Evolutionary conservation across 352 stramenopile species (phyloP).

Genomic region (Elongisporangium prolatum): DNA sequence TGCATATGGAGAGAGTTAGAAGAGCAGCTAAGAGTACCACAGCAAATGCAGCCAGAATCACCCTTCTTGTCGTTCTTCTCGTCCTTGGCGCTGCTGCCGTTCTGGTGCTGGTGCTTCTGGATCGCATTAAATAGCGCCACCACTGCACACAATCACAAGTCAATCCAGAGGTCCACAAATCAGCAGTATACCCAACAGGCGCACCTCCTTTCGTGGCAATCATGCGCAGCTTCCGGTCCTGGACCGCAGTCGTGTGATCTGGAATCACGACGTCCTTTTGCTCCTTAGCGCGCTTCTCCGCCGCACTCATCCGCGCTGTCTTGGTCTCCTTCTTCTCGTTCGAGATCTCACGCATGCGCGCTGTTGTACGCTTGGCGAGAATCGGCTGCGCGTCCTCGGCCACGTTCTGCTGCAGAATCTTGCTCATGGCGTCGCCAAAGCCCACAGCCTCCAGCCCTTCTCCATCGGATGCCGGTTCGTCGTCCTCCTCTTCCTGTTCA

Average conservation of each 20-base stretch:
- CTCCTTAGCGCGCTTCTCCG: constrained; percentile 69
- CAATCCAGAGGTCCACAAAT: constrained; percentile 3
- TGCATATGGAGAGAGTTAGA: neutral
- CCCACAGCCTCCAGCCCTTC: constrained; percentile 62
- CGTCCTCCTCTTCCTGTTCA: constrained; percentile 9
- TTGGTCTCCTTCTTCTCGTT: constrained; percentile 75
- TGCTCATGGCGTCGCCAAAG: constrained; percentile 85
- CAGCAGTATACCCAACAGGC: neutral
- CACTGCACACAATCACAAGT: constrained; percentile 28
- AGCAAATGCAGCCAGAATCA: constrained; percentile 3
- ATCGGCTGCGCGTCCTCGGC: constrained; percentile 66
- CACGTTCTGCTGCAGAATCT: constrained; percentile 76
- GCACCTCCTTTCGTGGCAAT: constrained; percentile 79
- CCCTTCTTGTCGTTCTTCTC: constrained; percentile 73
- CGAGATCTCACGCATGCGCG: constrained; percentile 77
- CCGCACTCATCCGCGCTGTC: constrained; percentile 54
- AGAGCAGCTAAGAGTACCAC: neutral
- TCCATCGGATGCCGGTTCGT: constrained; percentile 13
- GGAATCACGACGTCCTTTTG: constrained; percentile 78
- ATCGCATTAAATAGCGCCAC: constrained; percentile 86
- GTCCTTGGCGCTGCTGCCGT: constrained; percentile 35
- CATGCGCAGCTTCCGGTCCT: constrained; percentile 70
- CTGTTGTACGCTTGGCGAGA: constrained; percentile 77
- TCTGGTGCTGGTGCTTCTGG: constrained; percentile 78
- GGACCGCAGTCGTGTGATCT: constrained; percentile 40